phyloP scores from a whole-genome alignment of 257 asterid genomes.

The Nicotiana obtusifolia region DNA sequence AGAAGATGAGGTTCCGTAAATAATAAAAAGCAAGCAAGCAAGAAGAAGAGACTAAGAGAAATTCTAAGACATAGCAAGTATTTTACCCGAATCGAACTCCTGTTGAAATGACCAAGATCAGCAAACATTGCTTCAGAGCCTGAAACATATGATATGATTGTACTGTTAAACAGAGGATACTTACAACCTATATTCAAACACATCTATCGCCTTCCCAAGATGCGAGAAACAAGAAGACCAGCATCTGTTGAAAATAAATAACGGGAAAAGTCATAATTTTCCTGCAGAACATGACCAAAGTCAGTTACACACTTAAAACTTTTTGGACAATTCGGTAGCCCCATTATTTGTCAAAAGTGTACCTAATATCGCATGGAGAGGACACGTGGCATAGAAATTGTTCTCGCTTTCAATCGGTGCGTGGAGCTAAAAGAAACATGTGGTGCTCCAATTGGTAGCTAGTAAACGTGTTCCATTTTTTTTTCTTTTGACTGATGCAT shows the following conservation, averaged over 20 bases:
- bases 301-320: background rate
- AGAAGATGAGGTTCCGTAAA: background rate
- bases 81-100: constrained; percentile 53
- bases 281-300: background rate
- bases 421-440: background rate
- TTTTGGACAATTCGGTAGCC: background rate
- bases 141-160: constrained; percentile 1
- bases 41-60: background rate
- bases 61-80: background rate
- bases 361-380: background rate
- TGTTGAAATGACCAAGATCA: constrained; percentile 74
- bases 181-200: background rate
- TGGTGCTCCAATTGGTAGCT: background rate
- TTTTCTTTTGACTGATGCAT: background rate
- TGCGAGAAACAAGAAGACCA: background rate
- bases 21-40: background rate
- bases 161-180: background rate
- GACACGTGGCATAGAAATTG: background rate
- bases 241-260: background rate
- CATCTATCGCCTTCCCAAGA: background rate
- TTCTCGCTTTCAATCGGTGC: background rate
- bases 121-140: constrained; percentile 87
- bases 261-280: background rate
- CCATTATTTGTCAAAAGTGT: background rate
- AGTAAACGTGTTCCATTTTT: background rate